Evolutionary conservation across 768 basidiomycete species (phyloP).

Genomic region (Tulasnella sp.): DNA sequence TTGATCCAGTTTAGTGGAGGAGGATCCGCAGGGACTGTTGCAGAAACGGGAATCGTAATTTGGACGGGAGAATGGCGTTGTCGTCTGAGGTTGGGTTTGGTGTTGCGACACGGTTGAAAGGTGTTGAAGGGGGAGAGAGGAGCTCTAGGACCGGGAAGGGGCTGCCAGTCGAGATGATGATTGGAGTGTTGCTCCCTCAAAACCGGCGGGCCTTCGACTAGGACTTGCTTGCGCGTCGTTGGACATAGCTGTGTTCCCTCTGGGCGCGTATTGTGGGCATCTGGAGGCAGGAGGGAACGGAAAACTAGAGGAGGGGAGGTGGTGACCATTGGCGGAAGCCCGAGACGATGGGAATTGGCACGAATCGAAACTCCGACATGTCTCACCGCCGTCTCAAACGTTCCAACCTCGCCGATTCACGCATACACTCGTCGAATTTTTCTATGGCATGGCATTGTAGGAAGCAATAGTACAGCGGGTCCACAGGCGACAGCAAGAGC

Average conservation of each 20-base stretch:
- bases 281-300: not conserved
- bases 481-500: not conserved
- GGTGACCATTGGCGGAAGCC: no score
- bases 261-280: not conserved
- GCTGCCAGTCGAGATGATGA: not conserved
- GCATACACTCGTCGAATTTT: not conserved
- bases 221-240: not conserved
- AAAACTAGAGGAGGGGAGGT: not conserved
- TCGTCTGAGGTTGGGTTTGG: no score
- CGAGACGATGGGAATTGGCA: no score
- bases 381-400: not conserved
- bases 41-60: no score
- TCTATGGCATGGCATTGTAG: not conserved
- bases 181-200: not conserved
- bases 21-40: no score
- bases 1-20: no score
- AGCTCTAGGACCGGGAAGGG: not conserved
- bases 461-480: not conserved
- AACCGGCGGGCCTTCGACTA: not conserved
- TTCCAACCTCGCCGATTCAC: not conserved
- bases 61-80: no score
- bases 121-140: no score
- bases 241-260: not conserved
- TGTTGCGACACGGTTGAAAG: no score
- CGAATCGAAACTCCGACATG: not conserved